Percentiles rank a stretch among this genome's conserved stretches.
phyloP scores from a whole-genome alignment of 441 rosid species.

The Populus tomentosa region DNA sequence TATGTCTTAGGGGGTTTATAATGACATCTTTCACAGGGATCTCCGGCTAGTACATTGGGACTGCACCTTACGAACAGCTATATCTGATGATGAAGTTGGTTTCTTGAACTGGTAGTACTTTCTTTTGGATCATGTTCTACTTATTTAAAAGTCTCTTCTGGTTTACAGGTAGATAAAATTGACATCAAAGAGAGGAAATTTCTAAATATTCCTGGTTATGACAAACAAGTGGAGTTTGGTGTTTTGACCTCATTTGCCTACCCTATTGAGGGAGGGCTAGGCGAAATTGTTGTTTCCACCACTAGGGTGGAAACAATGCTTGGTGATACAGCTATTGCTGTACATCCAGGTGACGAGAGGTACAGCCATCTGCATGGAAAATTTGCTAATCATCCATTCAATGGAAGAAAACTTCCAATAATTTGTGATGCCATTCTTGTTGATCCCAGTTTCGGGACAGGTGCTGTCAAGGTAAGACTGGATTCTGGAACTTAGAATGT shows the following conservation, averaged over 20 bases:
- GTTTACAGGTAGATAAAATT: conserved; percentile 61
- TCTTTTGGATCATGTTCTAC: too few relatives aligned
- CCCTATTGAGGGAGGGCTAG: conserved; percentile 71
- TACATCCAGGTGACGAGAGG: conserved; percentile 84
- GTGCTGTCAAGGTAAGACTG: conserved; percentile 82
- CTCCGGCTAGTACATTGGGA: conserved; percentile 89
- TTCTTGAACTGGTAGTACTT: too few relatives aligned
- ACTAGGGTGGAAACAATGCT: conserved; percentile 98
- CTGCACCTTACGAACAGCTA: conserved; percentile 29
- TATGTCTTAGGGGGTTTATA: not conserved
- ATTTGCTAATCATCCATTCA: conserved; percentile 85
- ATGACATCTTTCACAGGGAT: conserved; percentile 53
- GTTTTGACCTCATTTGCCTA: conserved; percentile 89
- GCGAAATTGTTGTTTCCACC: conserved; percentile 94
- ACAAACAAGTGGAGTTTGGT: conserved; percentile 84
- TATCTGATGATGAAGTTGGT: too few relatives aligned
- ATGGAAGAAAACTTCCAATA: conserved; percentile 81
- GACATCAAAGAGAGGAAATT: conserved; percentile 70
- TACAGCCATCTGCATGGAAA: conserved; percentile 83
- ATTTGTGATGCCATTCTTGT: conserved; percentile 80
- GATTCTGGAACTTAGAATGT: conserved; percentile 6
- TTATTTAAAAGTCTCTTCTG: too few relatives aligned
- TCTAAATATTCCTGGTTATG: conserved; percentile 75
- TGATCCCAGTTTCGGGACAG: conserved; percentile 90
- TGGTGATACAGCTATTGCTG: conserved; percentile 93